Base-by-base conservation (phyloP, 805 yeast species). In the Candida palmyrensis region DNA sequence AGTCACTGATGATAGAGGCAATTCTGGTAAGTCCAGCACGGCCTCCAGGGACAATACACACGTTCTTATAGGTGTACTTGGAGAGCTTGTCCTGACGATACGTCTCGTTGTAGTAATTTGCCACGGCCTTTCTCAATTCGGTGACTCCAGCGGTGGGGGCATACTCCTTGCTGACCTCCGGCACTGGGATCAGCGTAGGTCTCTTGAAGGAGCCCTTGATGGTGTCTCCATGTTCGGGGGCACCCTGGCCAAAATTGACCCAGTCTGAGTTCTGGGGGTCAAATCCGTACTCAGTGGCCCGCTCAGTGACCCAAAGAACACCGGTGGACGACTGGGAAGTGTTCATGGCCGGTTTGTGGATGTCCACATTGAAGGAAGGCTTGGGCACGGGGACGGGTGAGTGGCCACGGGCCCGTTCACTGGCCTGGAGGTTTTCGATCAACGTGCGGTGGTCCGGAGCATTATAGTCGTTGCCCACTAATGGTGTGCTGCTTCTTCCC, bases 171-270 rank as follows among this genome's bases (percentile, higher is more conserved):
- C 70, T 62, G 33, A 64, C 58, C 37, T 69, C 69, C 9, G 73
- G 62, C 11, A 75, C 57, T 0, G 71, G 68, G 18, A 75, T 55
- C 6, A 61, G 44, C 1, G 58, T 59, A 3, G 82, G 82, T 49
- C 79, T 58, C 33, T 63, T 60, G 49, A 74, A 73, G 20, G 79
- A 75, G 3, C 81, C 81, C 2, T 75, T 75, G 28, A 75, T 58
- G 6, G 68, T 63, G 30, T 71, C 77, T 15, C 80, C 80, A 34
- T 75, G 79, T 48, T 75, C 81, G 3, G 82, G 81, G 36, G 78
- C 77, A 30, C 82, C 82, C 49, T 75, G 82, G 27, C 82, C 82
- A 49, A 75, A 57, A 48, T 75, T 75, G 24, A 77, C 73, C 81
- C 81, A 75, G 9, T 60, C 58, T 36, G 53, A 57, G 28, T 56